phyloP scores from a whole-genome alignment of 1,139 yeast species.

The Candida tetrigidarum region DNA sequence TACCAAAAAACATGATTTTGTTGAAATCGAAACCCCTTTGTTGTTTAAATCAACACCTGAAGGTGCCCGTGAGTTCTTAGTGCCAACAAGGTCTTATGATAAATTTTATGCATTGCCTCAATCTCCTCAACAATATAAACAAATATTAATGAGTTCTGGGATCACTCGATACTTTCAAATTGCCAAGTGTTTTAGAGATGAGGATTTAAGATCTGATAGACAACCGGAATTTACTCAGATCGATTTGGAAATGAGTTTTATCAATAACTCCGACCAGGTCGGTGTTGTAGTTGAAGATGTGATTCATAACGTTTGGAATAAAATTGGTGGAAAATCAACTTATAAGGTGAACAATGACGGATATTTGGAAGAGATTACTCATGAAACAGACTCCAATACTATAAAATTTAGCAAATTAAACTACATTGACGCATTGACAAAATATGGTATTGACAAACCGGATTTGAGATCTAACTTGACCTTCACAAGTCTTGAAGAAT shows the following conservation, averaged over 20 bases:
- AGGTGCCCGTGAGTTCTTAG: conserved; percentile 95
- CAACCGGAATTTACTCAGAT: conserved; percentile 98
- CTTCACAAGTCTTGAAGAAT: conserved; percentile 52
- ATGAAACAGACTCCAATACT: conserved; percentile 17
- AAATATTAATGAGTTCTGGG: conserved; percentile 93
- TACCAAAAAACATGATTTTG: conserved; percentile 52
- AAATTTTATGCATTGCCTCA: conserved; percentile 91
- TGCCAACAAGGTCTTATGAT: conserved; percentile 74
- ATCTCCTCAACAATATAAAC: conserved; percentile 97
- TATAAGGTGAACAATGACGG: conserved; percentile 35
- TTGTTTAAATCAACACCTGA: conserved; percentile 96
- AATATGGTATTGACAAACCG: conserved; percentile 94
- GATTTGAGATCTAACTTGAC: conserved; percentile 70
- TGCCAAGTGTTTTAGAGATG: conserved; percentile 95
- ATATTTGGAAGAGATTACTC: conserved; percentile 27
- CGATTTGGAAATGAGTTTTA: conserved; percentile 92
- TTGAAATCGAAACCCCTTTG: conserved; percentile 91
- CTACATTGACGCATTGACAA: conserved; percentile 69
- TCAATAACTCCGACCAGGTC: conserved; percentile 67
- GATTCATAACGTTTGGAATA: conserved; percentile 59
- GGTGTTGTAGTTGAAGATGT: conserved; percentile 64
- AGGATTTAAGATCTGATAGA: conserved; percentile 90
- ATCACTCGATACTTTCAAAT: conserved; percentile 84
- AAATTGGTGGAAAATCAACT: conserved; percentile 42
- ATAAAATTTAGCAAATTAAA: conserved; percentile 49